A percentile compares a stretch with the other conserved stretches of the same genome.
phyloP scores from a whole-genome alignment of 371 early-diverging fungal species.

The Smittium culicis region DNA sequence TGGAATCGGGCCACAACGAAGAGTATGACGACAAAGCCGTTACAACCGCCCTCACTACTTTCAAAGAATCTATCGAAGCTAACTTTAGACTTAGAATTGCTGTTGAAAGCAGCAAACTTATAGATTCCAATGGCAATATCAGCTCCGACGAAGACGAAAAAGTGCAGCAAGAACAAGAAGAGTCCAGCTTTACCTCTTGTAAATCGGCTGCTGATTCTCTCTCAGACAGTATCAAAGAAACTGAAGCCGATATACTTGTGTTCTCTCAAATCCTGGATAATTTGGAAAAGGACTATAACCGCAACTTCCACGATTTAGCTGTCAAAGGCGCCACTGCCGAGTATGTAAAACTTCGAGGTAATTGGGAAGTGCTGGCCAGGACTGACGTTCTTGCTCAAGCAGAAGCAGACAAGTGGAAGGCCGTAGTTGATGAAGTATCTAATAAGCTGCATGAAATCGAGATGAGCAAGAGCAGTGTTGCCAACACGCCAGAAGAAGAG shows the following conservation, averaged over 20 bases:
- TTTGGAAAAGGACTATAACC: slow-evolving; percentile 54
- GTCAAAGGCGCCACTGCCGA: slow-evolving; percentile 50
- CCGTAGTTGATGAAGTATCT: neutral
- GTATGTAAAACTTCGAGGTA: slow-evolving; percentile 3
- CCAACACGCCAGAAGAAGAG: neutral
- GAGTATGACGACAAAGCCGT: slow-evolving; percentile 68
- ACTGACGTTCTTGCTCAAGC: neutral
- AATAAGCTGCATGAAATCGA: neutral
- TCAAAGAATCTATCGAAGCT: slow-evolving; percentile 39
- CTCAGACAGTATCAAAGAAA: neutral
- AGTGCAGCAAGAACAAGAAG: slow-evolving; percentile 16
- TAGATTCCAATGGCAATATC: slow-evolving; percentile 8
- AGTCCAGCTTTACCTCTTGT: neutral
- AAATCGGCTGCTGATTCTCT: slow-evolving; percentile 9
- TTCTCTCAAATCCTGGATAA: slow-evolving; percentile 28
- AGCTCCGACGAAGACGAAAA: slow-evolving; percentile 11
- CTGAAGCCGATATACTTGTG: neutral
- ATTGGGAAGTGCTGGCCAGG: neutral
- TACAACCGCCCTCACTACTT: slow-evolving; percentile 43
- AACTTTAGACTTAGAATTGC: slow-evolving; percentile 17
- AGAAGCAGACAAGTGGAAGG: neutral
- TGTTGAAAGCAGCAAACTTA: slow-evolving; percentile 12
- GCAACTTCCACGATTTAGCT: slow-evolving; percentile 67
- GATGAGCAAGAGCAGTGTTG: neutral
- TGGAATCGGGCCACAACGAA: slow-evolving; percentile 56